Percentiles rank a stretch among this genome's conserved stretches.
Conservation (phyloP, 202 grass and related monocot genomes). For the Cymbopogon flexuosus region DNA sequence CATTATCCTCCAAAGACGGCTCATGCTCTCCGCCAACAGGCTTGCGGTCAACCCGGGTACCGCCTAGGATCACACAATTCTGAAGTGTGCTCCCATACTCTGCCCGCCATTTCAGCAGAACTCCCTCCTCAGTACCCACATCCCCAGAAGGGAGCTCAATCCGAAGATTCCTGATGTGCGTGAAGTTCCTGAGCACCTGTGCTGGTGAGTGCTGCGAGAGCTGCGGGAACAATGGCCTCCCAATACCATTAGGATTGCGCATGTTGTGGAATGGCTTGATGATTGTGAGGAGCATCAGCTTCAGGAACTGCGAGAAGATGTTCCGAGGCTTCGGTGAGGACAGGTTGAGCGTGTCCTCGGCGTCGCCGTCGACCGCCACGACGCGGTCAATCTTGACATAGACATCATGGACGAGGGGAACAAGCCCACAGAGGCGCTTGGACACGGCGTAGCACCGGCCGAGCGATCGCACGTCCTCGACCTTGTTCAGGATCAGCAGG, state of each 20-base stretch:
- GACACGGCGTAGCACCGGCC: conserved; percentile 68
- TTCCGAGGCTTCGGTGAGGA: conserved; percentile 55
- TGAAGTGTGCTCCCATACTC: conserved; percentile 86
- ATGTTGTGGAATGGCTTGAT: conserved; percentile 72
- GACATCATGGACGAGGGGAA: conserved; percentile 63
- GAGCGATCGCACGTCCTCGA: conserved; percentile 71
- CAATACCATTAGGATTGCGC: conserved; percentile 33
- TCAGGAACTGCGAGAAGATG: conserved; percentile 65
- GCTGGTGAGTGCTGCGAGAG: conserved; percentile 65
- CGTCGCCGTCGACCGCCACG: conserved; percentile 61
- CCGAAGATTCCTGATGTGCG: conserved; percentile 50
- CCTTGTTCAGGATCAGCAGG: conserved; percentile 78
- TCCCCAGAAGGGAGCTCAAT: conserved; percentile 73
- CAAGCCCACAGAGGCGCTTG: conserved; percentile 61
- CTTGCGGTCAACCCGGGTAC: conserved; percentile 56
- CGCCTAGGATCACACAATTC: conserved; percentile 76
- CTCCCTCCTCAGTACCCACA: conserved; percentile 64
- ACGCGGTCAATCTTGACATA: conserved; percentile 84
- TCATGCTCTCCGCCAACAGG: conserved; percentile 41
- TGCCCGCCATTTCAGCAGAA: conserved; percentile 72
- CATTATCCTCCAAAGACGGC: conserved; percentile 52
- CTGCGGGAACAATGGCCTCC: conserved; percentile 56
- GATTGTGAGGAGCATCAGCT: conserved; percentile 60
- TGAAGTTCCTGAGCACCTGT: conserved; percentile 71
- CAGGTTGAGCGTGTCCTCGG: conserved; percentile 47